These are phyloP conservation scores for Beauveria sp. DNA, from an alignment of 2,329 filamentous ascomycete species.

Conservation along the genomic window DNA sequence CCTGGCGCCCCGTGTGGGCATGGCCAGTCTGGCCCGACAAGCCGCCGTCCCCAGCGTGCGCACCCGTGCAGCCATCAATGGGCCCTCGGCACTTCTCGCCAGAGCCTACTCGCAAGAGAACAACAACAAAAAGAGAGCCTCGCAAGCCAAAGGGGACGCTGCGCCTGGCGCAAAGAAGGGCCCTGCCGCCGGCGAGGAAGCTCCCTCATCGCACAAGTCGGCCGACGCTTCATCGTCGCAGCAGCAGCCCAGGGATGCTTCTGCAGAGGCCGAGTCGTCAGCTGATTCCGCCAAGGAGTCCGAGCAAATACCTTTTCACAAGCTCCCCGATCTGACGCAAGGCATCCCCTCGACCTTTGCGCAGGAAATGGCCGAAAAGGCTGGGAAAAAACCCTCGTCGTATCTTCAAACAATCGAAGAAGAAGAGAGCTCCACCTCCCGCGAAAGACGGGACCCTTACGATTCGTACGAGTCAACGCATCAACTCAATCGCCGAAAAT, in stretches of 20 bases:
- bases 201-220: conserved; percentile 3
- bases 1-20: conserved; percentile 11
- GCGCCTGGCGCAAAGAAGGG: conserved; percentile 4
- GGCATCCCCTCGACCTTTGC: conserved; percentile 89
- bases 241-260: conserved; percentile 2
- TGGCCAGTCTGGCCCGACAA: conserved; percentile 16
- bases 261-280: conserved; percentile 12
- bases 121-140: conserved; percentile 4
- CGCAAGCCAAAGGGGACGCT: conserved; percentile 10
- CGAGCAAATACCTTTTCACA: conserved; percentile 47
- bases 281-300: conserved; percentile 23
- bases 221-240: neutral
- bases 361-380: conserved; percentile 54
- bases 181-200: neutral
- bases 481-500: conserved; percentile 69
- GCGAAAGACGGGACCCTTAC: conserved; percentile 40
- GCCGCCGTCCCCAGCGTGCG: conserved; percentile 11
- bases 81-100: conserved; percentile 12
- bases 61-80: conserved; percentile 3
- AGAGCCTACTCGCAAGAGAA: conserved; percentile 14
- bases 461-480: conserved; percentile 86
- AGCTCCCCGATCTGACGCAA: conserved; percentile 84
- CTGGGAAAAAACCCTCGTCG: conserved; percentile 19
- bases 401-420: conserved; percentile 28
- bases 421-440: conserved; percentile 25